A percentile compares a stretch with the other conserved stretches of the same genome.
These are phyloP conservation scores for Xerocomellus intermedius DNA, from an alignment of 768 basidiomycete genomes.

Conservation along the genomic window DNA sequence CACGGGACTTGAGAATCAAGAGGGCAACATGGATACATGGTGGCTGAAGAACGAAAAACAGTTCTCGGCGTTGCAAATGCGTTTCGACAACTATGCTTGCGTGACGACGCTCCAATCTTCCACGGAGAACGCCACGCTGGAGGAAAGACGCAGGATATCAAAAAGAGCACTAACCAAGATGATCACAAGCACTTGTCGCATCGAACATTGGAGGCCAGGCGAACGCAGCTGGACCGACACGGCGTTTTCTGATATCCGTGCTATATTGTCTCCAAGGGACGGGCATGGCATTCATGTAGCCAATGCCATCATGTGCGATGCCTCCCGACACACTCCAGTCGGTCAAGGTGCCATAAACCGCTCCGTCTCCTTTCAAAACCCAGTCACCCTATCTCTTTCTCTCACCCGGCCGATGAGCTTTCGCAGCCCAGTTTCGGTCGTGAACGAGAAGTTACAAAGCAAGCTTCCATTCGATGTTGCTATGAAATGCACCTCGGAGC, in stretches of 20 bases:
- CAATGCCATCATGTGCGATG: slow-evolving; percentile 26
- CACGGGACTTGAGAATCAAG: slow-evolving; percentile 39
- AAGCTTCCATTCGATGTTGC: slow-evolving; percentile 20
- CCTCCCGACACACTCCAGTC: slow-evolving; percentile 4
- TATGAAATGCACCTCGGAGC: slow-evolving; percentile 15
- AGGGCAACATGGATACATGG: slow-evolving; percentile 29
- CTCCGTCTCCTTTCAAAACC: slow-evolving; percentile 17
- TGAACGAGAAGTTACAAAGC: not conserved
- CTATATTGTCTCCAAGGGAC: slow-evolving; percentile 15
- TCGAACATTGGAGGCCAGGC: slow-evolving; percentile 26
- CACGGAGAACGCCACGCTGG: slow-evolving; percentile 7
- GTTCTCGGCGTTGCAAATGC: slow-evolving; percentile 32
- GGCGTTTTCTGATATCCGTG: slow-evolving; percentile 18
- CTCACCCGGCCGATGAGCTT: slow-evolving; percentile 2
- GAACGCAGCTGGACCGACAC: slow-evolving; percentile 24
- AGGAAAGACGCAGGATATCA: slow-evolving; percentile 22
- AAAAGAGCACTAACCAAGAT: slow-evolving; percentile 16
- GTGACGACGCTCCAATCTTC: slow-evolving; percentile 33
- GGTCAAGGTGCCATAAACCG: not conserved
- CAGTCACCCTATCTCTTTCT: slow-evolving; percentile 11
- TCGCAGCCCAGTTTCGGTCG: slow-evolving; percentile 13
- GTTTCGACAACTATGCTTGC: slow-evolving; percentile 37
- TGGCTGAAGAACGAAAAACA: slow-evolving; percentile 28
- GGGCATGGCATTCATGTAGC: not conserved
- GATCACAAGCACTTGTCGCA: slow-evolving; percentile 19